Evolutionary conservation across 805 yeast species (phyloP).

Genomic region (Vanderwaltozyma verrucispora): DNA sequence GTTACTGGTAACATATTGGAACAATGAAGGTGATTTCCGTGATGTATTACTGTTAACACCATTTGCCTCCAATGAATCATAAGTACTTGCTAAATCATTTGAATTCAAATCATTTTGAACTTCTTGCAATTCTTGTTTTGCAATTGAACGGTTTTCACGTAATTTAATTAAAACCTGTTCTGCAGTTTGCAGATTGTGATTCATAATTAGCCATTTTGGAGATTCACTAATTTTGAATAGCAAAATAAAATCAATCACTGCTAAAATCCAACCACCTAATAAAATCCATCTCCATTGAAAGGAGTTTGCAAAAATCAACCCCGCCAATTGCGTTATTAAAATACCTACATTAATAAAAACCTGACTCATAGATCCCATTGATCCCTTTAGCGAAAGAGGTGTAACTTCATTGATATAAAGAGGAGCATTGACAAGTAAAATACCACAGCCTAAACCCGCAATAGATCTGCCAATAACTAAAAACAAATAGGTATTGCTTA

Average conservation of each 20-base stretch:
- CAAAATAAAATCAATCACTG: slow-evolving; percentile 37
- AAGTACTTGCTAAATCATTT: background rate
- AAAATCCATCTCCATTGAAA: slow-evolving; percentile 66
- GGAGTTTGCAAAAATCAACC: slow-evolving; percentile 55
- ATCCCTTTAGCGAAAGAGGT: slow-evolving; percentile 59
- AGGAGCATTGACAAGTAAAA: slow-evolving; percentile 78
- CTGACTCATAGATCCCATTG: slow-evolving; percentile 85
- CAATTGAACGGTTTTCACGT: slow-evolving; percentile 28
- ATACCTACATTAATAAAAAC: slow-evolving; percentile 81
- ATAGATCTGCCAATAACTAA: slow-evolving; percentile 62
- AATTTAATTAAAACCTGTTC: slow-evolving; percentile 27
- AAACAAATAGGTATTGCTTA: slow-evolving; percentile 32
- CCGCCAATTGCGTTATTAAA: slow-evolving; percentile 63
- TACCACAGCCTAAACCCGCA: slow-evolving; percentile 82
- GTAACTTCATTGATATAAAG: slow-evolving; percentile 71
- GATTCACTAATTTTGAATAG: slow-evolving; percentile 51
- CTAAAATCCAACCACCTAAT: slow-evolving; percentile 48
- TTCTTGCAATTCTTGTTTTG: slow-evolving; percentile 17
- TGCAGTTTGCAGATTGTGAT: slow-evolving; percentile 28
- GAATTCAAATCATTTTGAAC: slow-evolving; percentile 4
- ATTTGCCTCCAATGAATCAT: slow-evolving; percentile 4
- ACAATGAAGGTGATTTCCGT: slow-evolving; percentile 17
- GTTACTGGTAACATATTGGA: slow-evolving; percentile 40
- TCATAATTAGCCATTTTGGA: slow-evolving; percentile 64
- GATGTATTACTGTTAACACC: background rate